A percentile compares a stretch with the other conserved stretches of the same genome.
Evolutionary conservation across 2,329 filamentous ascomycete genomes (phyloP).

Genomic region (Penicillium palitans): DNA sequence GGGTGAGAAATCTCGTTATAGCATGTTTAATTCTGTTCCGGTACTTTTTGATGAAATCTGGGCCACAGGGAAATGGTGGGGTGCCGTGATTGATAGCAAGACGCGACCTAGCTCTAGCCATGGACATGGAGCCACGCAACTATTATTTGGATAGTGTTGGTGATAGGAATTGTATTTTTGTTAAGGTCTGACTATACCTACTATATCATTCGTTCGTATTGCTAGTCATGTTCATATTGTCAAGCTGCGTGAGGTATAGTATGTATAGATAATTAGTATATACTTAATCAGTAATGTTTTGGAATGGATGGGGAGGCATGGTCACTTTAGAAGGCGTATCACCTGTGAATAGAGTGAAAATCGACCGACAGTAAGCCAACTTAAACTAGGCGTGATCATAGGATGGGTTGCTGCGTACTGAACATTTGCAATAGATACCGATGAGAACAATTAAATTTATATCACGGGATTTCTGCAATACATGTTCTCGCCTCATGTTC

Average conservation of each 20-base stretch:
- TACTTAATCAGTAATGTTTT: no score
- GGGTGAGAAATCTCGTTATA: constrained; percentile 33
- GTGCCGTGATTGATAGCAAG: constrained; percentile 22
- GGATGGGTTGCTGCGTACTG: no score
- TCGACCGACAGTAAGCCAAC: neutral
- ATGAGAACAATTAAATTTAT: neutral
- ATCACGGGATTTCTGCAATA: neutral
- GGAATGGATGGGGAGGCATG: no score
- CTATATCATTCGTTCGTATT: neutral
- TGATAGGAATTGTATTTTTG: neutral
- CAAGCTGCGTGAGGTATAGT: neutral
- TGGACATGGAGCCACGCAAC: neutral
- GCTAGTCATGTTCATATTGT: neutral
- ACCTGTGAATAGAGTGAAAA: neutral
- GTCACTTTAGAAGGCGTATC: neutral
- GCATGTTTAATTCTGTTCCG: constrained; percentile 31
- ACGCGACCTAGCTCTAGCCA: neutral
- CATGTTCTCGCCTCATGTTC: no score
- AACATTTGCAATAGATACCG: no score
- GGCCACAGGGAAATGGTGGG: constrained; percentile 20
- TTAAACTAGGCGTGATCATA: no score
- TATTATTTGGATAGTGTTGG: neutral
- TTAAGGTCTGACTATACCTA: neutral
- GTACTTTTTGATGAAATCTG: constrained; percentile 26
- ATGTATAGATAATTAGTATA: no score